Conservation (phyloP, 1,284 basidiomycete genomes). For the Pterula multifida region DNA sequence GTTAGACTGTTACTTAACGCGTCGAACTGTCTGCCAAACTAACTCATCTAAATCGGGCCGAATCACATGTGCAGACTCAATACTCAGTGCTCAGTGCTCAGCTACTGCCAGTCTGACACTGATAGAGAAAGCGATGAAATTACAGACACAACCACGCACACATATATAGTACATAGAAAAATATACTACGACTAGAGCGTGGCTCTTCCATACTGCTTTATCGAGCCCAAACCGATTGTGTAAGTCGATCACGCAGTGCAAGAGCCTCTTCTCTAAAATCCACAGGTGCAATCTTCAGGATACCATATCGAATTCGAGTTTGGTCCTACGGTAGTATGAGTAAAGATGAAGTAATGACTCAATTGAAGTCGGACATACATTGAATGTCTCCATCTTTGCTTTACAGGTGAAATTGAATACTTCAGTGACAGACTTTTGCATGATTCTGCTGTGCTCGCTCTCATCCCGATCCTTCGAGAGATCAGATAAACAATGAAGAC, state of each 20-base stretch:
- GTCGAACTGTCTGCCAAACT: neutral
- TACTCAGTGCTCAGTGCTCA: neutral
- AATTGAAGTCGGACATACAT: constrained; percentile 39
- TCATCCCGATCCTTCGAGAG: constrained; percentile 50
- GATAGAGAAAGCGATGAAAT: no score
- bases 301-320: constrained; percentile 73
- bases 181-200: no score
- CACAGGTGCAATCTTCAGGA: constrained; percentile 53
- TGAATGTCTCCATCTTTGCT: constrained; percentile 81
- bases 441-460: constrained; percentile 42
- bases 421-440: constrained; percentile 58
- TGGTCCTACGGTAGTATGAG: constrained; percentile 41
- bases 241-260: constrained; percentile 44
- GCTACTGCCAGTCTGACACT: no score
- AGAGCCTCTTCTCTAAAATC: constrained; percentile 66
- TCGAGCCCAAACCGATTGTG: constrained; percentile 6
- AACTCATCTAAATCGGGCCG: neutral
- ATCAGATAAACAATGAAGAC: neutral
- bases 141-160: no score
- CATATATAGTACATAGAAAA: no score
- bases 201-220: no score
- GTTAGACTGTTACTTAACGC: neutral
- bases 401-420: constrained; percentile 80
- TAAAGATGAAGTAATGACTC: constrained; percentile 1
- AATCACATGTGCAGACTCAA: neutral